A percentile compares a stretch with the other conserved stretches of the same genome.
Conservation (phyloP, 2,329 filamentous ascomycete species). For the Sporothrix protearum region DNA sequence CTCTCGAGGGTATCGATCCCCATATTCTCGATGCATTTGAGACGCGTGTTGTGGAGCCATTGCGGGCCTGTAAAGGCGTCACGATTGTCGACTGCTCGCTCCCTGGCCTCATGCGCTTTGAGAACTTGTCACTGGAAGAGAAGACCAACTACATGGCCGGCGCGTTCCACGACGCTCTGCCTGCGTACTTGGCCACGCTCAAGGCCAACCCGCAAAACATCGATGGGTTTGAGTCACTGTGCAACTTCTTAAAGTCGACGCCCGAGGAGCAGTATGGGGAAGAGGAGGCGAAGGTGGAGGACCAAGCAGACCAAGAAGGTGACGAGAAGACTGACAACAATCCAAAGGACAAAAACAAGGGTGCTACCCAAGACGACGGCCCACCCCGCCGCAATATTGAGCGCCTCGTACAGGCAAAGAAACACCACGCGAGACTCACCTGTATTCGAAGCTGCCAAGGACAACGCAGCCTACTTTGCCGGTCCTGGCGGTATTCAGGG, state of each 20-base stretch:
- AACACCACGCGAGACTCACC: conserved; percentile 38
- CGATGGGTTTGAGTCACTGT: conserved; percentile 48
- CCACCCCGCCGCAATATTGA: conserved; percentile 21
- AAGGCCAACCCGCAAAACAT: conserved; percentile 56
- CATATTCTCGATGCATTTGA: conserved; percentile 51
- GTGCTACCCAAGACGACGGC: conserved; percentile 37
- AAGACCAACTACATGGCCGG: conserved; percentile 33
- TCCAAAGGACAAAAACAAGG: conserved; percentile 41
- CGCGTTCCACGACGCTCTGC: conserved; percentile 58
- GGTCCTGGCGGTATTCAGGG: conserved; percentile 59
- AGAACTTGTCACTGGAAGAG: background rate
- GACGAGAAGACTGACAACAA: conserved; percentile 55
- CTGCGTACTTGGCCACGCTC: conserved; percentile 55
- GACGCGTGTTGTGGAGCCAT: conserved; percentile 44
- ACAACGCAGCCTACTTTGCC: conserved; percentile 38
- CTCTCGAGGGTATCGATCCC: conserved; percentile 39
- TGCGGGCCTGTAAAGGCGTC: conserved; percentile 53
- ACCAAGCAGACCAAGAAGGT: background rate
- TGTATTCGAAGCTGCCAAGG: background rate
- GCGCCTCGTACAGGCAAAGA: conserved; percentile 6
- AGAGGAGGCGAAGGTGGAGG: conserved; percentile 46
- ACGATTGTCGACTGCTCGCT: conserved; percentile 44
- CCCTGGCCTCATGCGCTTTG: conserved; percentile 41
- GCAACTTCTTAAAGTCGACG: conserved; percentile 52
- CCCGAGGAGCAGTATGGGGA: conserved; percentile 56